These are phyloP conservation scores for Agrocybe praecox DNA, from an alignment of 768 basidiomycete genomes.

Conservation along the genomic window DNA sequence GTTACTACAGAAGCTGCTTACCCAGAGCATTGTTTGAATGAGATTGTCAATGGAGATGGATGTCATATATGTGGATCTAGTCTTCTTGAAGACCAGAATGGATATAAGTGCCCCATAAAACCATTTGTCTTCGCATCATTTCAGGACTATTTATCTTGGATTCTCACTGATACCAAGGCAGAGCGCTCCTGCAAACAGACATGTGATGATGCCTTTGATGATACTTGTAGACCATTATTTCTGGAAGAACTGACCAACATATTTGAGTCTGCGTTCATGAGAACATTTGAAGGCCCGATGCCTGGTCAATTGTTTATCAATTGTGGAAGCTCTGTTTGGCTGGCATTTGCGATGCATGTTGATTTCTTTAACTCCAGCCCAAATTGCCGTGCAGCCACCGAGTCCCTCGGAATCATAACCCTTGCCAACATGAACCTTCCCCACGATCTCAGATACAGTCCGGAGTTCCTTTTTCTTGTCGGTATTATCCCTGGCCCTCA, in stretches of 20 bases:
- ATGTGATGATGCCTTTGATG: no score
- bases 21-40: no score
- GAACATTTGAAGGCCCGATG: conserved; percentile 6
- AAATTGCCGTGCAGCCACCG: not conserved
- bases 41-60: no score
- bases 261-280: not conserved
- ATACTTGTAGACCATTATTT: no score
- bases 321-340: not conserved
- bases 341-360: conserved; percentile 2
- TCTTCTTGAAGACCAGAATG: no score
- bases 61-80: no score
- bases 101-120: no score
- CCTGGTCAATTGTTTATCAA: not conserved
- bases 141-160: no score
- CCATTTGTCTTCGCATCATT: no score
- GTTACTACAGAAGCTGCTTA: no score
- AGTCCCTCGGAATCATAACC: conserved; percentile 28
- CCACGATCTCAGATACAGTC: conserved; percentile 25
- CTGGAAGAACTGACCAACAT: not conserved
- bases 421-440: conserved; percentile 30
- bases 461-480: conserved; percentile 29
- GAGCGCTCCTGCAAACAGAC: no score
- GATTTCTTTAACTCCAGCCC: conserved; percentile 7
- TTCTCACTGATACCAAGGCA: no score
- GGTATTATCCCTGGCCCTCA: conserved; percentile 29